phyloP scores from a whole-genome alignment of 331 rosid species.

The Saraca asoca region DNA sequence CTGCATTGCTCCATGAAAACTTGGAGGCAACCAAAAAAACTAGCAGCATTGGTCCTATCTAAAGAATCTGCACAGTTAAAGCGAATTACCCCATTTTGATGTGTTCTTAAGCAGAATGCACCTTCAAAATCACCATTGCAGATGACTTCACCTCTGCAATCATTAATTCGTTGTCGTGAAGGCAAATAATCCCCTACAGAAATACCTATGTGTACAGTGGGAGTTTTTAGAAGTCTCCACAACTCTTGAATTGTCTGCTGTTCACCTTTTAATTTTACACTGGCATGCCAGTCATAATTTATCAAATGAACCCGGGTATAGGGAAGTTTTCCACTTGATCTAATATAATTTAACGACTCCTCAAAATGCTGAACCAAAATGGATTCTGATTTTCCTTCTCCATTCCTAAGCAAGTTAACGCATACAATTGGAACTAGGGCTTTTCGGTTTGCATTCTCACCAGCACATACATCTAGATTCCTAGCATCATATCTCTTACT shows the following conservation, averaged over 20 bases:
- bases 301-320: constrained; percentile 69
- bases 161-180: constrained; percentile 69
- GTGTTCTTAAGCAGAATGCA: constrained; percentile 89
- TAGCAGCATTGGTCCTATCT: constrained; percentile 99
- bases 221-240: constrained; percentile 85
- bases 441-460: constrained; percentile 60
- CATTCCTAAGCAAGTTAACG: constrained; percentile 87
- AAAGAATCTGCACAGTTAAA: constrained; percentile 98
- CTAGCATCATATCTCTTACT: constrained; percentile 87
- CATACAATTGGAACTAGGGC: constrained; percentile 86
- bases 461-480: constrained; percentile 48
- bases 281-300: constrained; percentile 98
- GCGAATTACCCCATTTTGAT: constrained; percentile 91
- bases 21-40: constrained; percentile 94
- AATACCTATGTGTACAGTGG: constrained; percentile 71
- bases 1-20: constrained; percentile 97
- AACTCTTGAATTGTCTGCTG: constrained; percentile 91
- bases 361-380: constrained; percentile 92
- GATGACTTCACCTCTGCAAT: constrained; percentile 90
- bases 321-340: constrained; percentile 78
- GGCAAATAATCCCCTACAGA: constrained; percentile 97
- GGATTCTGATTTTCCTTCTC: constrained; percentile 93
- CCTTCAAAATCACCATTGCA: constrained; percentile 71
- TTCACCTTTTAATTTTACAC: constrained; percentile 80
- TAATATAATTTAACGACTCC: constrained; percentile 72